Conservation (phyloP, 257 asterid genomes). For the Lavandula angustifolia region DNA sequence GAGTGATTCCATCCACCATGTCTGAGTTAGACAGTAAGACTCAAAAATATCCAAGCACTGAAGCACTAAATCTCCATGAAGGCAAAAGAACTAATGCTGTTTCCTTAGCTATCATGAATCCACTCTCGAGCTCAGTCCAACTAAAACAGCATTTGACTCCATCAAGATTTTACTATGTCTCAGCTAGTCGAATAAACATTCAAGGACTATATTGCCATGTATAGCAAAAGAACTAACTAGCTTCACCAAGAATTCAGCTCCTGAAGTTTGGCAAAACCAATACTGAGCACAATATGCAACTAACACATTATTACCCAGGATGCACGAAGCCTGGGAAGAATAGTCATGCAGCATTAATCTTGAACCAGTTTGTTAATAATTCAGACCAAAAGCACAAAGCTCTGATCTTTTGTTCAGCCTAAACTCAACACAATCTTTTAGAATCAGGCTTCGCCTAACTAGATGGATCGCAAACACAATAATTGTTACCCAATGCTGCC, state of each 20-base stretch:
- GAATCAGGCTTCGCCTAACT: constrained; percentile 1
- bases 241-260: constrained; percentile 17
- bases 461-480: constrained; percentile 28
- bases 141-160: not conserved
- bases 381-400: constrained; percentile 21
- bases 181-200: not conserved
- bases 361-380: constrained; percentile 13
- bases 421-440: constrained; percentile 1
- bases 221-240: not conserved
- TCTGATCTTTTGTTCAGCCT: constrained; percentile 14
- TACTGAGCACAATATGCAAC: not conserved
- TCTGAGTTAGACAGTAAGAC: constrained; percentile 8
- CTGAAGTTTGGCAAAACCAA: constrained; percentile 18
- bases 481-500: not conserved
- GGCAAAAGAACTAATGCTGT: not conserved
- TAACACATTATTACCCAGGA: not conserved
- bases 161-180: not conserved
- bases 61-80: not conserved
- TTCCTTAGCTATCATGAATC: not conserved
- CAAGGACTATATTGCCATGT: not conserved
- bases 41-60: not conserved
- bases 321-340: not conserved
- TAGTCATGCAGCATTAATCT: not conserved
- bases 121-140: not conserved
- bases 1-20: not conserved